A percentile compares a stretch with the other conserved stretches of the same genome.
Conservation (phyloP, 2,329 filamentous ascomycete genomes). For the Nigrospora sphaerica region DNA sequence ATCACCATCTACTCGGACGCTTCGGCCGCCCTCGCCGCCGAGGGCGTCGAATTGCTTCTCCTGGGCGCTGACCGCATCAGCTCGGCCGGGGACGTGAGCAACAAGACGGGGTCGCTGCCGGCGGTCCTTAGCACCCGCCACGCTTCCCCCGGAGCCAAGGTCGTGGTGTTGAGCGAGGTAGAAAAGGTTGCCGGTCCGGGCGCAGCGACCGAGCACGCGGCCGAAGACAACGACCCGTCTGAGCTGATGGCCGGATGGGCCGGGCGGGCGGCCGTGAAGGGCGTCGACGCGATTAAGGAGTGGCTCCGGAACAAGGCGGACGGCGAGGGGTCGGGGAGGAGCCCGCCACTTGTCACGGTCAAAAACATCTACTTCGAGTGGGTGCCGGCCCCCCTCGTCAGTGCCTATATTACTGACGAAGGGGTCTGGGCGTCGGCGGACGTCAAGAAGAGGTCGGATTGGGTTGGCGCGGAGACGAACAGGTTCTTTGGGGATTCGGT, state of each 20-base stretch:
- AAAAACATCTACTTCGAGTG: slow-evolving; percentile 55
- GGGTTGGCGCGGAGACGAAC: slow-evolving; percentile 26
- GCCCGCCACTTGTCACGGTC: slow-evolving; percentile 22
- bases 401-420: slow-evolving; percentile 48
- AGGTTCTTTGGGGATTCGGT: slow-evolving; percentile 33
- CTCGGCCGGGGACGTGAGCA: slow-evolving; percentile 50
- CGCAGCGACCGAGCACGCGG: slow-evolving; percentile 31
- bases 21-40: slow-evolving; percentile 45
- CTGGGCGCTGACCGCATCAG: slow-evolving; percentile 60
- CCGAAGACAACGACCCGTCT: slow-evolving; percentile 41
- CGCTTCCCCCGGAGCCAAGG: slow-evolving; percentile 34
- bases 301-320: slow-evolving; percentile 2
- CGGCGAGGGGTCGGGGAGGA: neutral
- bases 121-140: slow-evolving; percentile 47
- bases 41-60: slow-evolving; percentile 48
- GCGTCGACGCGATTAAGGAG: slow-evolving; percentile 7
- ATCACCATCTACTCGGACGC: slow-evolving; percentile 50
- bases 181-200: slow-evolving; percentile 52
- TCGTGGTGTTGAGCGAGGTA: slow-evolving; percentile 50
- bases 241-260: slow-evolving; percentile 46
- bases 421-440: slow-evolving; percentile 33
- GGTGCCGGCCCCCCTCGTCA: slow-evolving; percentile 42
- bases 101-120: slow-evolving; percentile 59
- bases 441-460: slow-evolving; percentile 31
- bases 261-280: slow-evolving; percentile 11